phyloP scores from a whole-genome alignment of 2,329 filamentous ascomycete genomes.

The Fusarium keratoplasticum region DNA sequence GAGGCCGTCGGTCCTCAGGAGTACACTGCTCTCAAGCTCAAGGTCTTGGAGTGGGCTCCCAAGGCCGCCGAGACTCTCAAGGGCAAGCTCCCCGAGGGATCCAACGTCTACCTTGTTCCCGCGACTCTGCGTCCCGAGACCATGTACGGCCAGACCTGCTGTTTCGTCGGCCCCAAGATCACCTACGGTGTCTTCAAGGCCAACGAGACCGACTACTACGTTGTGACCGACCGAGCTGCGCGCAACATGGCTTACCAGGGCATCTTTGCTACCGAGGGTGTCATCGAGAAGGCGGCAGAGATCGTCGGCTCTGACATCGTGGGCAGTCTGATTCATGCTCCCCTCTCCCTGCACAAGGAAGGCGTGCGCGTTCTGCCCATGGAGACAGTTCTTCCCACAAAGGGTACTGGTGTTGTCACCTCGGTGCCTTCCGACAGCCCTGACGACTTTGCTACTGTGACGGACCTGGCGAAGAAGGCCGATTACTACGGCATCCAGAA shows the following conservation, averaged over 20 bases:
- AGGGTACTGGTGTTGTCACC: conserved; percentile 96
- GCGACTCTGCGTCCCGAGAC: conserved; percentile 96
- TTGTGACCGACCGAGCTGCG: conserved; percentile 86
- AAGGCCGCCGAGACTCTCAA: conserved; percentile 77
- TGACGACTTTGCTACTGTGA: conserved; percentile 91
- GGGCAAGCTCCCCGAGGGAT: conserved; percentile 81
- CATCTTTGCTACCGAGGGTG: conserved; percentile 81
- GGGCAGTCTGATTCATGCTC: conserved; percentile 89
- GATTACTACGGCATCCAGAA: conserved; percentile 97
- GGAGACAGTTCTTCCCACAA: conserved; percentile 90
- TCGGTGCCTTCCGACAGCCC: conserved; percentile 94
- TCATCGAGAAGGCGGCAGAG: conserved; percentile 79
- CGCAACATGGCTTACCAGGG: conserved; percentile 98
- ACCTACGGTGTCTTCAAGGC: conserved; percentile 89
- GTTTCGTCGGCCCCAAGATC: conserved; percentile 92
- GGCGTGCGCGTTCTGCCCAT: conserved; percentile 93
- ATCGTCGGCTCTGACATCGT: conserved; percentile 83
- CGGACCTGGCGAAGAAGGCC: conserved; percentile 91
- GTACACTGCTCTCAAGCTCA: conserved; percentile 92
- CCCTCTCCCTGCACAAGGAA: conserved; percentile 85
- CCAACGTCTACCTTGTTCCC: conserved; percentile 88
- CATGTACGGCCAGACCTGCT: conserved; percentile 98
- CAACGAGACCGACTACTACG: conserved; percentile 81
- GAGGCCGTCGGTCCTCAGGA: conserved; percentile 79
- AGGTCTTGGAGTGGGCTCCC: conserved; percentile 89